These are phyloP conservation scores for Lipomyces lipofer DNA, from an alignment of 805 yeast genomes.

Conservation along the genomic window DNA sequence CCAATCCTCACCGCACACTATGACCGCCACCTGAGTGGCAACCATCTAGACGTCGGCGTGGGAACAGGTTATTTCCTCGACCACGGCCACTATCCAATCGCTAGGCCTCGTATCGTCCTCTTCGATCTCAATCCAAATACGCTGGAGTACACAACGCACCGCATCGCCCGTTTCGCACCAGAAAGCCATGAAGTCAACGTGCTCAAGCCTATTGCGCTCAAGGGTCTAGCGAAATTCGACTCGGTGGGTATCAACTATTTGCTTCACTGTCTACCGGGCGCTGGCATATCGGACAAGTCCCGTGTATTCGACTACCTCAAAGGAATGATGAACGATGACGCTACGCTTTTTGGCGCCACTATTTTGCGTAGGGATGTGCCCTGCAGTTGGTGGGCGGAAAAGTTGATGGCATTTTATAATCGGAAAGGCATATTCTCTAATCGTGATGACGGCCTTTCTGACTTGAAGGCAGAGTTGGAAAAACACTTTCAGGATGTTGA, in stretches of 20 bases:
- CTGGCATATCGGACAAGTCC: background rate
- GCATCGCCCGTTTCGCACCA: background rate
- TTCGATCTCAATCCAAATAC: background rate
- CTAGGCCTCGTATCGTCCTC: background rate
- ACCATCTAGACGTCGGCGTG: background rate
- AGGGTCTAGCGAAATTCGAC: background rate
- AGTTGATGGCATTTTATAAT: background rate
- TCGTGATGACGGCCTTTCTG: background rate
- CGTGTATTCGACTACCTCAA: background rate
- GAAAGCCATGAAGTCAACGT: background rate
- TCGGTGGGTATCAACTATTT: background rate
- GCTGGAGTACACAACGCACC: background rate
- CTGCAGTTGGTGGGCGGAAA: background rate
- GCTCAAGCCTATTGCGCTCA: background rate
- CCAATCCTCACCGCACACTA: background rate
- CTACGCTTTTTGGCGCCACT: background rate
- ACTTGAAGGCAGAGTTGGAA: background rate
- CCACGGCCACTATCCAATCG: background rate
- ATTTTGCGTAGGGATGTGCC: background rate
- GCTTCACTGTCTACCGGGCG: background rate
- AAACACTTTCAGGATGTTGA: background rate
- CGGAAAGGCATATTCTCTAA: background rate
- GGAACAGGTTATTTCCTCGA: conserved; percentile 2
- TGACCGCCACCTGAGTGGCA: background rate
- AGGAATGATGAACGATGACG: background rate